Evolutionary conservation across 2,329 filamentous ascomycete species (phyloP), one percentile per base, ranked within the genome.

Genomic region (Calonectria leucothoes): DNA sequence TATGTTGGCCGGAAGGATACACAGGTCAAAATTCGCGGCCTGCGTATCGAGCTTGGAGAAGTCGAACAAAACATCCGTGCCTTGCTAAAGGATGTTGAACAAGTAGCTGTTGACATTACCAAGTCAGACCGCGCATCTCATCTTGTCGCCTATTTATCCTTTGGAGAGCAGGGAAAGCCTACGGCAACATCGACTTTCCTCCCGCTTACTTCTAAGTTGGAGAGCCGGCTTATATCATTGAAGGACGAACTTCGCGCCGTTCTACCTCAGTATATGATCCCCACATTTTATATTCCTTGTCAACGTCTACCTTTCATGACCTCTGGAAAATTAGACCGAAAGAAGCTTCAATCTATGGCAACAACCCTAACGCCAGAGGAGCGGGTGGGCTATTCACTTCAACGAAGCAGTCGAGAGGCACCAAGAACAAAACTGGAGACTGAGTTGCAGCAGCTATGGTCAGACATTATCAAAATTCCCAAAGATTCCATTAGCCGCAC

Each of bases 361-460:
- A 7, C 23, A 17, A 12, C 55, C 27, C 35, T 61, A 7, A 61
- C 37, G 15, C n/a, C 33, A 20, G 23, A 61, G 7, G 33, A 61
- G 35, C 25, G 37, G 27, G 33, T 35, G 17, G n/a, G 23, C 17
- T 61, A 61, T 37, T 35, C 55, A 29, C 55, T 61, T 14, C 33
- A 39, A 27, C 17, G 25, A 35, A 33, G 37, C 25, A 55, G 25
- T 37, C 17, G 55, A 10, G 25, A 57, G 23, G 35, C 48, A 17
- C 65, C 65, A 29, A 27, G 12, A 17, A 67, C 65, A 8, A 25
- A n/a, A 17, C 57, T 67, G 49, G 65, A 67, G 31, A 31, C 20
- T 10, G 20, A 64, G 3, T 10, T 86, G 15, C 82, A 77, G n/a
- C 63, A 71, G 15, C 77, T 84, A 23, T 88, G 86, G 85, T 78